These are phyloP conservation scores for Cytospora piceae DNA, from an alignment of 2,329 filamentous ascomycete genomes.

Conservation along the genomic window DNA sequence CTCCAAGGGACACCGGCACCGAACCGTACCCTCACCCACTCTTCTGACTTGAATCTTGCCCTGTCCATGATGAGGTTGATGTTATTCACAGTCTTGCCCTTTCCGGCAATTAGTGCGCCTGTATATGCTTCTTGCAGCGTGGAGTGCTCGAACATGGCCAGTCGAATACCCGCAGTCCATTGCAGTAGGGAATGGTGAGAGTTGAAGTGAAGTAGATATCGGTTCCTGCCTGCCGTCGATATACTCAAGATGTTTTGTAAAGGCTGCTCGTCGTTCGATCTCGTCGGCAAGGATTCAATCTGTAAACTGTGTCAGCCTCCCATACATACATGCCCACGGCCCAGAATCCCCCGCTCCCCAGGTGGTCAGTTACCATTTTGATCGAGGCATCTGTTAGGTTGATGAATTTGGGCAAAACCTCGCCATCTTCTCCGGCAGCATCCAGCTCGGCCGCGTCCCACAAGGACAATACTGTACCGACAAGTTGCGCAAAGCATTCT, in stretches of 20 bases:
- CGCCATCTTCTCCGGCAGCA: constrained; percentile 76
- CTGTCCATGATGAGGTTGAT: constrained; percentile 89
- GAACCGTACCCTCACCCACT: constrained; percentile 94
- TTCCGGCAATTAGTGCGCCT: constrained; percentile 91
- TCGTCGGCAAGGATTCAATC: constrained; percentile 89
- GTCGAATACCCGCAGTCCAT: constrained; percentile 92
- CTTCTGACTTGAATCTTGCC: constrained; percentile 75
- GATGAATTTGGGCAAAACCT: constrained; percentile 68
- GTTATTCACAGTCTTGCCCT: constrained; percentile 86
- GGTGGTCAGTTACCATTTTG: constrained; percentile 74
- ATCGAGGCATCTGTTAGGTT: constrained; percentile 97
- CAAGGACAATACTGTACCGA: constrained; percentile 90
- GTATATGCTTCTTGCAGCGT: constrained; percentile 96
- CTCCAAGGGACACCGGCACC: constrained; percentile 95
- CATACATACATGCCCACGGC: background rate
- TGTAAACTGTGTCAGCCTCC: constrained; percentile 42
- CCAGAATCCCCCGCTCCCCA: background rate
- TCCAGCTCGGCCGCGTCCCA: constrained; percentile 96
- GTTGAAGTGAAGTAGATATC: constrained; percentile 95
- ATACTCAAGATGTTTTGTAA: constrained; percentile 95
- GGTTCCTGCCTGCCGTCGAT: constrained; percentile 92
- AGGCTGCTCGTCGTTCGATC: constrained; percentile 74
- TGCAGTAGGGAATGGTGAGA: constrained; percentile 90
- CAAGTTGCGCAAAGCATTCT: constrained; percentile 95
- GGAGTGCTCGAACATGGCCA: constrained; percentile 92